A percentile compares a stretch with the other conserved stretches of the same genome.
These are phyloP conservation scores for Trichaptum fuscoviolaceum DNA, from an alignment of 768 basidiomycete genomes.

Conservation along the genomic window DNA sequence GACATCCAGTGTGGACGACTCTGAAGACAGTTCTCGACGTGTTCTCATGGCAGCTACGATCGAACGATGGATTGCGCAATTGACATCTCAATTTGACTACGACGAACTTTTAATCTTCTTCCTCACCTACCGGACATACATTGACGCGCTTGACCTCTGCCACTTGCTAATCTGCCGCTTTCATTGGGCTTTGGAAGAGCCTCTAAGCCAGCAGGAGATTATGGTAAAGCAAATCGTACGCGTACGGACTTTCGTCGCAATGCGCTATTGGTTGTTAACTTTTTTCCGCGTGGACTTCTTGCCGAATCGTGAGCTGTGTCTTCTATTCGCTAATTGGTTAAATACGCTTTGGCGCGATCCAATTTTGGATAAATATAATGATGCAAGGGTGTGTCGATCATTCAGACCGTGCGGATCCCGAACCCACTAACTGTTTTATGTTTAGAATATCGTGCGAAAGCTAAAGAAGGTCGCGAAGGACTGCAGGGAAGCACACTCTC, in stretches of 20 bases:
- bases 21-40: conserved; percentile 29
- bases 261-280: conserved; percentile 86
- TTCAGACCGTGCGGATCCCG: not conserved
- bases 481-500: conserved; percentile 64
- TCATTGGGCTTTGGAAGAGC: conserved; percentile 73
- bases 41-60: conserved; percentile 86
- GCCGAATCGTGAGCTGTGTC: conserved; percentile 70
- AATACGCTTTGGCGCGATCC: conserved; percentile 73
- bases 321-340: conserved; percentile 71
- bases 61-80: conserved; percentile 88
- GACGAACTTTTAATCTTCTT: conserved; percentile 88
- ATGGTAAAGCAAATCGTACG: conserved; percentile 71
- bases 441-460: conserved; percentile 72
- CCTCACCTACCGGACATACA: conserved; percentile 85
- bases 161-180: conserved; percentile 82
- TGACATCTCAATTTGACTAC: conserved; percentile 81
- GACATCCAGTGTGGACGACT: conserved; percentile 8
- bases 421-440: conserved; percentile 2
- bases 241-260: conserved; percentile 84
- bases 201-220: conserved; percentile 54
- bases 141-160: conserved; percentile 72
- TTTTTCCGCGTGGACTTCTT: conserved; percentile 89
- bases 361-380: conserved; percentile 56
- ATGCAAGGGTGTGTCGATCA: conserved; percentile 58
- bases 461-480: conserved; percentile 81